Percentiles rank a stretch among this genome's conserved stretches.
Evolutionary conservation across 2,329 filamentous ascomycete species (phyloP).

Genomic region (Emmonsiellopsis sp.): DNA sequence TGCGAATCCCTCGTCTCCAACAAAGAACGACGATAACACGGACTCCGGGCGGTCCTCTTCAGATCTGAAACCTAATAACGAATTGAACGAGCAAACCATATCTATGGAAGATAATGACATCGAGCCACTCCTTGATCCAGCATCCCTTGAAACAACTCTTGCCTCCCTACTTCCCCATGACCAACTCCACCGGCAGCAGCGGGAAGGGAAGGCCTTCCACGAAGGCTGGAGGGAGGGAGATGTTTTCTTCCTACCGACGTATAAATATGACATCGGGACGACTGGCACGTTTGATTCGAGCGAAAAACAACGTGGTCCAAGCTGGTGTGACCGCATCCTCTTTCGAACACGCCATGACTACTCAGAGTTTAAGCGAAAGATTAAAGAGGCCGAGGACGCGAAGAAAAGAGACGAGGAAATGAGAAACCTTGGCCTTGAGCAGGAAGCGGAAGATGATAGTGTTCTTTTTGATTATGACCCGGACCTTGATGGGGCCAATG

Average conservation of each 20-base stretch:
- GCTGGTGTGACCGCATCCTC: slow-evolving; percentile 93
- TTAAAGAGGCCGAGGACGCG: slow-evolving; percentile 56
- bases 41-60: neutral
- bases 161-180: slow-evolving; percentile 83
- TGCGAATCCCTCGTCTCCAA: neutral
- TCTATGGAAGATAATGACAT: slow-evolving; percentile 50
- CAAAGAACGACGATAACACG: neutral
- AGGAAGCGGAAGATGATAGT: slow-evolving; percentile 66
- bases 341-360: slow-evolving; percentile 69
- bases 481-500: slow-evolving; percentile 56
- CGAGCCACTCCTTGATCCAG: slow-evolving; percentile 66
- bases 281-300: slow-evolving; percentile 88
- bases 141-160: slow-evolving; percentile 79
- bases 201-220: slow-evolving; percentile 68
- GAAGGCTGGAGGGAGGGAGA: slow-evolving; percentile 87
- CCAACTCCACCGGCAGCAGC: slow-evolving; percentile 68
- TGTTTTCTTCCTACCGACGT: slow-evolving; percentile 84
- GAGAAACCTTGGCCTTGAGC: slow-evolving; percentile 67
- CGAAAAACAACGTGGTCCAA: slow-evolving; percentile 84
- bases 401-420: slow-evolving; percentile 74
- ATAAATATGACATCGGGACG: slow-evolving; percentile 96
- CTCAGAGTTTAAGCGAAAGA: slow-evolving; percentile 54
- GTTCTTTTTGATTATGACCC: slow-evolving; percentile 89
- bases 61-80: neutral
- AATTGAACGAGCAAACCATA: slow-evolving; percentile 11